Evolutionary conservation across 192 early-diverging fungal genomes (phyloP).

Genomic region (Coemansia sp.): DNA sequence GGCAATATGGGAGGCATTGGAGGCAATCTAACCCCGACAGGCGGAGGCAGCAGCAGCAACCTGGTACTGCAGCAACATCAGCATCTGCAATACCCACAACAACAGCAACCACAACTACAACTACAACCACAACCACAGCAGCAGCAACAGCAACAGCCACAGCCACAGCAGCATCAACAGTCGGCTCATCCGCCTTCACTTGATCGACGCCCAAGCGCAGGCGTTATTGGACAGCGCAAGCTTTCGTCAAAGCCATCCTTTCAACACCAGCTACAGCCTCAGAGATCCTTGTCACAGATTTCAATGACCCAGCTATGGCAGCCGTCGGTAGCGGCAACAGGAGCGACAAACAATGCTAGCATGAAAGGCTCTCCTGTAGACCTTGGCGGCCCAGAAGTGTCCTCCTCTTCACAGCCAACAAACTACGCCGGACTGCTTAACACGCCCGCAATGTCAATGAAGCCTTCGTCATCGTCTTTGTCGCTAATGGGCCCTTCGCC

Average conservation of each 20-base stretch:
- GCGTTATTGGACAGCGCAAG: constrained; percentile 53
- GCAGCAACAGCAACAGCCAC: constrained; percentile 4
- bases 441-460: constrained; percentile 46
- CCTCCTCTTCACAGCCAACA: constrained; percentile 12
- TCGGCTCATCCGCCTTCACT: constrained; percentile 18
- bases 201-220: constrained; percentile 46
- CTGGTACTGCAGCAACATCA: background rate
- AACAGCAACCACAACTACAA: background rate
- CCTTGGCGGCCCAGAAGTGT: background rate
- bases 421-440: constrained; percentile 34
- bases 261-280: constrained; percentile 27
- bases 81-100: background rate
- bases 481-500: constrained; percentile 40
- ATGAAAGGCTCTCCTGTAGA: background rate
- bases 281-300: constrained; percentile 43
- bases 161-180: constrained; percentile 9
- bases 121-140: constrained; percentile 5
- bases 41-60: background rate
- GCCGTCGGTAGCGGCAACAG: constrained; percentile 19
- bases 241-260: constrained; percentile 50
- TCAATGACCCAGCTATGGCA: constrained; percentile 46
- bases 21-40: background rate
- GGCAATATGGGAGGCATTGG: constrained; percentile 3
- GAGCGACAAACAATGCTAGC: background rate
- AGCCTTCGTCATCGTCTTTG: constrained; percentile 44